Evolutionary conservation across 2,329 filamentous ascomycete genomes (phyloP).

Genomic region (Trichoderma koningiopsis): DNA sequence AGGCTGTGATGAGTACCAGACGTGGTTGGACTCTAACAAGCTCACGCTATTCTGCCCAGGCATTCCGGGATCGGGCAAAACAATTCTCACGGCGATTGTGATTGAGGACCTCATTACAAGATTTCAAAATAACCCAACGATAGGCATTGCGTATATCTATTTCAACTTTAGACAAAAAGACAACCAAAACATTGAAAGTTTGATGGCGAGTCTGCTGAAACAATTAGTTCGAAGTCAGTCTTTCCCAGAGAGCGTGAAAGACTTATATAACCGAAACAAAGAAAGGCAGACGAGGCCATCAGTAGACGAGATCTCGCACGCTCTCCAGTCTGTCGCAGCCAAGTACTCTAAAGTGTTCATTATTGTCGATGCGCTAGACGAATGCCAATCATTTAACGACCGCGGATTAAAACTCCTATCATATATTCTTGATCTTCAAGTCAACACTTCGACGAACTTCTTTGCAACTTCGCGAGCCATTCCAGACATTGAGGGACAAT

Average conservation of each 20-base stretch:
- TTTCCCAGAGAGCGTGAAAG: neutral
- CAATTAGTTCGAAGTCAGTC: neutral
- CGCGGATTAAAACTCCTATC: neutral
- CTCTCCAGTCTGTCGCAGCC: neutral
- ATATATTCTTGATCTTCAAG: neutral
- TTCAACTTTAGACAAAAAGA: neutral
- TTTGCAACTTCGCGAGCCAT: neutral
- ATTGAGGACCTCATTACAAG: neutral
- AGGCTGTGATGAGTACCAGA: neutral
- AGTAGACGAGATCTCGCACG: neutral
- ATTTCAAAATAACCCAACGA: neutral
- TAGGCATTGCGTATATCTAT: neutral
- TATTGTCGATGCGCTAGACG: neutral
- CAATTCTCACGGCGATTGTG: neutral
- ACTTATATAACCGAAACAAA: neutral
- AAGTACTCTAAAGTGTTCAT: neutral
- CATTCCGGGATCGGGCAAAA: neutral
- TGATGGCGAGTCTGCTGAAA: neutral
- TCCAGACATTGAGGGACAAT: neutral
- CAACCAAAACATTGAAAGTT: neutral
- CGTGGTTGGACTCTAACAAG: neutral
- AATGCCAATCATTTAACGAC: neutral
- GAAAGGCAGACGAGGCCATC: neutral
- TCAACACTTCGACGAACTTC: neutral
- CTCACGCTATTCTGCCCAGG: neutral